phyloP scores from a whole-genome alignment of 2,329 filamentous ascomycete genomes.

The Phialocephala subalpina region DNA sequence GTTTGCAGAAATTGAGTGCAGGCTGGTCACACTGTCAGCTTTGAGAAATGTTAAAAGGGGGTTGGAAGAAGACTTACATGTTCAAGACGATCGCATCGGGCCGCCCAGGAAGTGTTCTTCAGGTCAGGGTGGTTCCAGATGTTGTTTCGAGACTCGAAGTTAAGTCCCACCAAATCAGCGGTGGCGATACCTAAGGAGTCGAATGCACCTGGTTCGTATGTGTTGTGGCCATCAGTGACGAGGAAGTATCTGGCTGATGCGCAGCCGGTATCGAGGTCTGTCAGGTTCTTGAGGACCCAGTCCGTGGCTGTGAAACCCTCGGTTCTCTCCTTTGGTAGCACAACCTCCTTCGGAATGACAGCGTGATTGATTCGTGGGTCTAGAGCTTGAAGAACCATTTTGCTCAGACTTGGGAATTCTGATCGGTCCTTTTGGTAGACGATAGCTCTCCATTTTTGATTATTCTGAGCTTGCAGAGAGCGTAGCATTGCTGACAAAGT shows the following conservation, averaged over 20 bases:
- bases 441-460: slow-evolving; percentile 21
- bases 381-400: slow-evolving; percentile 11
- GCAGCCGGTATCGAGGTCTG: slow-evolving; percentile 7
- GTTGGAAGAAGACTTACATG: slow-evolving; percentile 5
- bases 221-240: slow-evolving; percentile 19
- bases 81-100: slow-evolving; percentile 17
- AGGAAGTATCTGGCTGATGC: slow-evolving; percentile 20
- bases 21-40: slow-evolving; percentile 8
- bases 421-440: slow-evolving; percentile 7
- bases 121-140: slow-evolving; percentile 18
- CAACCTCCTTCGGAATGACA: slow-evolving; percentile 4
- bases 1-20: slow-evolving; percentile 13
- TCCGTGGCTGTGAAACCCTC: slow-evolving; percentile 16
- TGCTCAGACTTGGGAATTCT: slow-evolving; percentile 8
- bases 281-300: slow-evolving; percentile 20
- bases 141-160: slow-evolving; percentile 15
- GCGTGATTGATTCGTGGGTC: slow-evolving; percentile 16
- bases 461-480: slow-evolving; percentile 23
- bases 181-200: slow-evolving; percentile 6
- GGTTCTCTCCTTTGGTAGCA: not conserved
- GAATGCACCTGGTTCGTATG: slow-evolving; percentile 21
- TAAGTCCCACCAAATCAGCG: slow-evolving; percentile 16
- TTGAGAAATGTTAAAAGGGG: not conserved
- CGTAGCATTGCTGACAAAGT: slow-evolving; percentile 22
- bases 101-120: slow-evolving; percentile 16